Evolutionary conservation across 2,329 filamentous ascomycete species (phyloP).

Genomic region (Cladosporium cucumerinum): DNA sequence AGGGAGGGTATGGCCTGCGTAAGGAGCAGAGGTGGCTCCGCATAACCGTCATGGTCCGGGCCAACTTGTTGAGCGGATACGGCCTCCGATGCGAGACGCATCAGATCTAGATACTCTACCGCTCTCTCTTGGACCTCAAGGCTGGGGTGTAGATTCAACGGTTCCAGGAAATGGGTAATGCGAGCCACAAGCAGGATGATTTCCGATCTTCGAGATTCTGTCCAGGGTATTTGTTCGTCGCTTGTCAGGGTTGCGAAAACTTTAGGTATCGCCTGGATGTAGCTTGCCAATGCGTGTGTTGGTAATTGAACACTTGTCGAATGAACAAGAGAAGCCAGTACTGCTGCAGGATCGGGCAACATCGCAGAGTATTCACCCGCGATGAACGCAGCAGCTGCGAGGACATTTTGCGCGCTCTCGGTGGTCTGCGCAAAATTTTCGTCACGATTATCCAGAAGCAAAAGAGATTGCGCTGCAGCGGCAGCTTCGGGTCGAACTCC

Average conservation of each 20-base stretch:
- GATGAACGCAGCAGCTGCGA: conserved; percentile 78
- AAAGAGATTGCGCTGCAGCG: conserved; percentile 71
- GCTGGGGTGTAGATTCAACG: conserved; percentile 74
- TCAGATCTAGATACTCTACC: conserved; percentile 85
- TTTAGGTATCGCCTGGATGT: conserved; percentile 81
- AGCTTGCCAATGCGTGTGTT: conserved; percentile 69
- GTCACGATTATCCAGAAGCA: conserved; percentile 62
- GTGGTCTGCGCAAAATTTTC: conserved; percentile 53
- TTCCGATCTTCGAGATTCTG: conserved; percentile 66
- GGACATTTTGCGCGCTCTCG: conserved; percentile 57
- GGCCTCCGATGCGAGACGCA: conserved; percentile 83
- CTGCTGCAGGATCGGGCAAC: conserved; percentile 66
- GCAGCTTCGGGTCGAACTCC: conserved; percentile 78
- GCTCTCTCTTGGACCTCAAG: conserved; percentile 93
- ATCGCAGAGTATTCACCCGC: conserved; percentile 82
- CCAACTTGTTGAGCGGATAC: conserved; percentile 61
- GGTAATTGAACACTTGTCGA: conserved; percentile 56
- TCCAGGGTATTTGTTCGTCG: conserved; percentile 65
- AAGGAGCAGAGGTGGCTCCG: conserved; percentile 74
- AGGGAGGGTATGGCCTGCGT: conserved; percentile 87
- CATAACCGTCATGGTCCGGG: conserved; percentile 62
- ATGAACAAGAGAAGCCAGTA: conserved; percentile 72
- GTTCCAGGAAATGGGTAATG: conserved; percentile 77
- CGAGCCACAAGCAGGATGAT: conserved; percentile 75
- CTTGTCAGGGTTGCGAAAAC: conserved; percentile 72